Base-by-base conservation (phyloP, 495 filamentous ascomycete species). In the Hypoxylon perforatum region DNA sequence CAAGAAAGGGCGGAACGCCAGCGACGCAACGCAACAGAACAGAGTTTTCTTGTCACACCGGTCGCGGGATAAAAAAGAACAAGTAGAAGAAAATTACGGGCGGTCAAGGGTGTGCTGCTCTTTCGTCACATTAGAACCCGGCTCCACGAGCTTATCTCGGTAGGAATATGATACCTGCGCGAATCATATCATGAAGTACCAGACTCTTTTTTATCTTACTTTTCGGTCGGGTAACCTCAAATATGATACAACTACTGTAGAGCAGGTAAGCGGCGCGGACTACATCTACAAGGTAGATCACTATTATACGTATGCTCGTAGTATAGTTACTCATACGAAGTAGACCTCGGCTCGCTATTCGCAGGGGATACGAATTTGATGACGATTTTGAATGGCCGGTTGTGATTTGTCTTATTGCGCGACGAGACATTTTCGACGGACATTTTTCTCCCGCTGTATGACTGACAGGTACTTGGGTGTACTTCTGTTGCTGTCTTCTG, bases 121-220 rank as follows among this genome's bases (percentile, higher is more conserved):
- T 28, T 7, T 28, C 47, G 52, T 52, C 28, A 44, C 53, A 46
- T 39, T 3, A 3, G 53, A 54, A 56, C 59, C 15, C 14, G 39
- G 39, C n/a, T 56, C 59, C 59, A 69, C 59, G 60, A 63, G 65
- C 65, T 69, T 69, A 69, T 69, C 65, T 69, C 12, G 21, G 65
- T 63, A 69, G 65, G 65, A 69, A 51, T 55, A 18, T 35, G 42
- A 63, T 69, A 63, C 65, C 50, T 69, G 65, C 25, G 65, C 59
- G 54, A 63, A 69, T 69, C 65, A n/a, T n/a, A n/a, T n/a, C n/a
- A n/a, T n/a, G n/a, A n/a, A n/a, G n/a, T n/a, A n/a, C n/a, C n/a
- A n/a, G n/a, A n/a, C n/a, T n/a, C n/a, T n/a, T n/a, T n/a, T n/a
- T n/a, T n/a, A n/a, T n/a, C n/a, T 28, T 28, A 28, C 25, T 15